Evolutionary conservation across 768 basidiomycete genomes (phyloP).

Genomic region (Calocybe gangraenosa): DNA sequence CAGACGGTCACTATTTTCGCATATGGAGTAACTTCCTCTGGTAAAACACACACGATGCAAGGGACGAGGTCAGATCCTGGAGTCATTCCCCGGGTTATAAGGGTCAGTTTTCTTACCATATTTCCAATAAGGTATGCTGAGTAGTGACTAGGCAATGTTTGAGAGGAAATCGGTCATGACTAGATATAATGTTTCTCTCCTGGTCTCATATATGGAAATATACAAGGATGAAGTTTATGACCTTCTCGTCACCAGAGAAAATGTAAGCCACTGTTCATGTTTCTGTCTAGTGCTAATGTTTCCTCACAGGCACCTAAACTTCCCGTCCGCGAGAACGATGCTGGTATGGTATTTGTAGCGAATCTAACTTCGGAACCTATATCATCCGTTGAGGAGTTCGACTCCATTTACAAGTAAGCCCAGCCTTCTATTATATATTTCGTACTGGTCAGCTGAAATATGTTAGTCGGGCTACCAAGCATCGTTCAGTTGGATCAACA

Average conservation of each 20-base stretch:
- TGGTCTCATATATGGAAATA: constrained; percentile 83
- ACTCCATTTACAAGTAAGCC: constrained; percentile 40
- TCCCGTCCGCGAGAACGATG: constrained; percentile 50
- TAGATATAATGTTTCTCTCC: constrained; percentile 41
- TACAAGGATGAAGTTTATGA: constrained; percentile 92
- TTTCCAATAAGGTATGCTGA: not conserved
- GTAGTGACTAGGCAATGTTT: constrained; percentile 48
- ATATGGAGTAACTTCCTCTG: constrained; percentile 88
- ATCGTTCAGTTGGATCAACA: constrained; percentile 82
- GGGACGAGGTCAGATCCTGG: constrained; percentile 71
- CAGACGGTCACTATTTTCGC: constrained; percentile 87
- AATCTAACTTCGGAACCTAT: constrained; percentile 43
- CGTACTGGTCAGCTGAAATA: not conserved
- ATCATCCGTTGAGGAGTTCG: constrained; percentile 38
- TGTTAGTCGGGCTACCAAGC: constrained; percentile 60
- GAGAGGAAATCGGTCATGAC: constrained; percentile 37
- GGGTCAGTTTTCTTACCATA: constrained; percentile 35
- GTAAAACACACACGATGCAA: constrained; percentile 94
- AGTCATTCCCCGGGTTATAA: constrained; percentile 79
- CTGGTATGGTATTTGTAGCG: constrained; percentile 51
- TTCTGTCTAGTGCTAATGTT: not conserved
- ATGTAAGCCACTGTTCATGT: constrained; percentile 34
- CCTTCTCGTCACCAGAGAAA: constrained; percentile 69
- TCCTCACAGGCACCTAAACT: constrained; percentile 42
- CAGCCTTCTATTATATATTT: not conserved